Conservation (phyloP, 345 rosid species). For the Euphorbia lathyris region DNA sequence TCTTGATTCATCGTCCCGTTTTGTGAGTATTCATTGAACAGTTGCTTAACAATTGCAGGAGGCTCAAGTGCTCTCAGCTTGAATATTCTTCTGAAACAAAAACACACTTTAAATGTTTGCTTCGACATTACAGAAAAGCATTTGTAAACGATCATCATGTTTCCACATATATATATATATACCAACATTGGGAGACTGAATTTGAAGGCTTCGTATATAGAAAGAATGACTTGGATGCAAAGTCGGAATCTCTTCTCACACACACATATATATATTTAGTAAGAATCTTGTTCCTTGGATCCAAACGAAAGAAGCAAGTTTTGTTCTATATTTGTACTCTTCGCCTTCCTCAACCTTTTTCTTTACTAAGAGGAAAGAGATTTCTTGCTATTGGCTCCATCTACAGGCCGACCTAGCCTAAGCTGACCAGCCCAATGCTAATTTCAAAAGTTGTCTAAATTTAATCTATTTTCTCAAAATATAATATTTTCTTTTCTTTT, state of each 20-base stretch:
- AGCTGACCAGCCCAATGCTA: too few relatives aligned
- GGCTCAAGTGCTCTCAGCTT: conserved; percentile 34
- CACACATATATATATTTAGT: background rate
- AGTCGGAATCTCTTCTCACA: conserved; percentile 36
- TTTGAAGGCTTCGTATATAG: background rate
- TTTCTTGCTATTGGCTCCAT: too few relatives aligned
- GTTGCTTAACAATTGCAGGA: conserved; percentile 35
- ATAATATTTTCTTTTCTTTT: too few relatives aligned
- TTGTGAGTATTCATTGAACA: conserved; percentile 38
- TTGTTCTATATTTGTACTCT: too few relatives aligned
- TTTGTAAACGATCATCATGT: background rate
- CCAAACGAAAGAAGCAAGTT: too few relatives aligned
- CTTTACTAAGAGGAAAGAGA: too few relatives aligned
- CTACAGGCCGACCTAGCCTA: too few relatives aligned
- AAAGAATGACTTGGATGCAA: conserved; percentile 26
- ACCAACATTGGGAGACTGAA: background rate
- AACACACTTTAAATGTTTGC: conserved; percentile 42
- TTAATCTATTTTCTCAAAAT: too few relatives aligned
- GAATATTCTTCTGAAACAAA: conserved; percentile 53
- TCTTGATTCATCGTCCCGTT: conserved; percentile 39
- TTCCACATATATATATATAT: background rate
- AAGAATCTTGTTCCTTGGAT: background rate
- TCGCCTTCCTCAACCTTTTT: too few relatives aligned
- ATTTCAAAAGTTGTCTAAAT: too few relatives aligned
- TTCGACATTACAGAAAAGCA: background rate